A percentile compares a stretch with the other conserved stretches of the same genome.
These are phyloP conservation scores for Cystobasidium slooffiae DNA, from an alignment of 1,284 basidiomycete species.

Conservation along the genomic window DNA sequence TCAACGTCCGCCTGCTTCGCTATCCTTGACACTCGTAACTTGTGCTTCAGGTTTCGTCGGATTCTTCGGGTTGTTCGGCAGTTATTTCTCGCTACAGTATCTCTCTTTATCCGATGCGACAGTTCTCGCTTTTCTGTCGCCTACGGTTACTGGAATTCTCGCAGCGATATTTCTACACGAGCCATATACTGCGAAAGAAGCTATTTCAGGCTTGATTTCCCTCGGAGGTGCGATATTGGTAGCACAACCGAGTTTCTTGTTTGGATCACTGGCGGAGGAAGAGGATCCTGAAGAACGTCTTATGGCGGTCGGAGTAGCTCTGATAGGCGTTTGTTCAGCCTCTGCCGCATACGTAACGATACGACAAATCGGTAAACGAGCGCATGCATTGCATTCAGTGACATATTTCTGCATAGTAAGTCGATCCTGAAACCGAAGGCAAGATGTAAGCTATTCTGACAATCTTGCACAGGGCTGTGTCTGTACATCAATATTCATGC, in stretches of 20 bases:
- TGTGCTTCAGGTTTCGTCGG: slow-evolving; percentile 45
- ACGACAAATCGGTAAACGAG: slow-evolving; percentile 55
- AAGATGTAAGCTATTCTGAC: background rate
- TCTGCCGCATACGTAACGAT: slow-evolving; percentile 56
- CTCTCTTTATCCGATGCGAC: slow-evolving; percentile 56
- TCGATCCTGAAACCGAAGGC: background rate
- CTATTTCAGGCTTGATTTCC: slow-evolving; percentile 53
- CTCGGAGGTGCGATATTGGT: slow-evolving; percentile 56
- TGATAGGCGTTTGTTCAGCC: slow-evolving; percentile 54
- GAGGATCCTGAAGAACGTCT: slow-evolving; percentile 41
- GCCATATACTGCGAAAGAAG: slow-evolving; percentile 54
- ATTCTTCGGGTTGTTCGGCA: slow-evolving; percentile 53
- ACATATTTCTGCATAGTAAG: slow-evolving; percentile 50
- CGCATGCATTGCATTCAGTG: slow-evolving; percentile 51
- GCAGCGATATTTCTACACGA: slow-evolving; percentile 54
- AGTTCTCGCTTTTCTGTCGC: slow-evolving; percentile 55
- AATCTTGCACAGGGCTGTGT: background rate
- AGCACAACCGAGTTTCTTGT: slow-evolving; percentile 52
- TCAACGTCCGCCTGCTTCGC: background rate
- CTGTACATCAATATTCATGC: slow-evolving; percentile 41
- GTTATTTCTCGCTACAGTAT: slow-evolving; percentile 54
- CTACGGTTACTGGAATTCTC: slow-evolving; percentile 54
- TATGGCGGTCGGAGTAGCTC: slow-evolving; percentile 49
- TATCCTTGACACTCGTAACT: background rate
- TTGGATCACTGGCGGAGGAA: slow-evolving; percentile 40